phyloP scores from a whole-genome alignment of 257 asterid genomes.

The Nyctanthes arbortristis region DNA sequence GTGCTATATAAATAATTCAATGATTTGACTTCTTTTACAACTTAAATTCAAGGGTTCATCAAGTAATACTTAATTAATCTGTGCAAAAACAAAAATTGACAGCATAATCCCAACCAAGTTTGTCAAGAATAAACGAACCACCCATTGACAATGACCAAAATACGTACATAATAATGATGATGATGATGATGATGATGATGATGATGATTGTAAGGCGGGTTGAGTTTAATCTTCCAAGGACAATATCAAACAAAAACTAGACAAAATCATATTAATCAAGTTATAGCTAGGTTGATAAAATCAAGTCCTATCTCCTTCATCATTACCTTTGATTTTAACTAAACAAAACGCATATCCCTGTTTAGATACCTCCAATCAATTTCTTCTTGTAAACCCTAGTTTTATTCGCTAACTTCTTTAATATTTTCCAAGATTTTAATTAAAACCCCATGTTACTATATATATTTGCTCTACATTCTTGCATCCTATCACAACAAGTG shows the following conservation, averaged over 20 bases:
- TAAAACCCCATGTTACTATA: neutral
- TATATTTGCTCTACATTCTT: neutral
- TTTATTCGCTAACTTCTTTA: conserved; percentile 10
- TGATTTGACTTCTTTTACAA: too few species aligned
- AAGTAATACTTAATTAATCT: too few species aligned
- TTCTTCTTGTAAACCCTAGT: conserved; percentile 31
- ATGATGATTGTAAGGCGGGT: too few species aligned
- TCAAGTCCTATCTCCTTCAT: conserved; percentile 8
- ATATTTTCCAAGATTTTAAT: conserved; percentile 5
- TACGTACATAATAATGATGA: too few species aligned
- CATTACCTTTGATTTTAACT: conserved; percentile 25
- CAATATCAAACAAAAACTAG: conserved; percentile 17
- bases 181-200: too few species aligned
- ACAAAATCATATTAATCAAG: neutral
- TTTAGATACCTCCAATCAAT: conserved; percentile 27
- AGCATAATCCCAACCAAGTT: too few species aligned
- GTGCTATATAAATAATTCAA: too few species aligned
- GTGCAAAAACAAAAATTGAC: too few species aligned
- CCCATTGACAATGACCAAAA: too few species aligned
- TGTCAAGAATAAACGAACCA: too few species aligned
- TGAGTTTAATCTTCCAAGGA: conserved; percentile 4
- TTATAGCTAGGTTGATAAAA: neutral
- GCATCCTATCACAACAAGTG: neutral
- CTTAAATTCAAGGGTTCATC: too few species aligned
- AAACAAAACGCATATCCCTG: conserved; percentile 30